These are phyloP conservation scores for Oryza nivara DNA, from an alignment of 176 grass and related monocot genomes.

Conservation along the genomic window DNA sequence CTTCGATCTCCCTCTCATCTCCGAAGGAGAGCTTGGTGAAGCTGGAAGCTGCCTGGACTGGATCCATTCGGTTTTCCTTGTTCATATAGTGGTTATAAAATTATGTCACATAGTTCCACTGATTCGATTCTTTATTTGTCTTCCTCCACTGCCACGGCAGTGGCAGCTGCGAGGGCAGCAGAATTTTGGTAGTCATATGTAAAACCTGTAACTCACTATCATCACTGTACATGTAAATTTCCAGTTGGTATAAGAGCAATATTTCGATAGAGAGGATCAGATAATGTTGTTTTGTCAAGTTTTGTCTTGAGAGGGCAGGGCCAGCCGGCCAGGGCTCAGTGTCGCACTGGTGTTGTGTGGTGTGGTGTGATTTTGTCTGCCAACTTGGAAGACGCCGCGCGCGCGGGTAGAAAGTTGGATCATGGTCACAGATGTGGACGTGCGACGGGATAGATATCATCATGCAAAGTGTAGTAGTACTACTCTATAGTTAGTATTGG, in stretches of 20 bases:
- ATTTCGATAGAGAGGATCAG: neutral
- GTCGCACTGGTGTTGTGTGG: neutral
- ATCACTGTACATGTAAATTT: conserved; percentile 54
- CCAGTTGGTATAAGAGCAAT: conserved; percentile 21
- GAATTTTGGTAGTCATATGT: conserved; percentile 48
- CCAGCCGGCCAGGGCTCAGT: neutral
- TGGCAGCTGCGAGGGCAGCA: conserved; percentile 23
- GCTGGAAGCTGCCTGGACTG: conserved; percentile 29
- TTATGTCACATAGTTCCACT: conserved; percentile 19
- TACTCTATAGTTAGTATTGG: too few relatives aligned
- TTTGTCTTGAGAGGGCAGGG: neutral
- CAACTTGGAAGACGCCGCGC: too few relatives aligned
- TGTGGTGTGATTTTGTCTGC: neutral
- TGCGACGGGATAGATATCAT: neutral
- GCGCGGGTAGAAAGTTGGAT: neutral
- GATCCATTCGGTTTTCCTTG: conserved; percentile 29
- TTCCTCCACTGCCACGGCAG: conserved; percentile 17
- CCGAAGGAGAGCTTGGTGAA: conserved; percentile 27
- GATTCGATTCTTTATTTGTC: conserved; percentile 43
- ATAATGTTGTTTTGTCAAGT: neutral
- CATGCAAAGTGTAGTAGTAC: too few relatives aligned
- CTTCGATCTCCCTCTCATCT: conserved; percentile 40
- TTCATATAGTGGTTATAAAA: conserved; percentile 34
- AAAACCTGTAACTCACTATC: neutral
- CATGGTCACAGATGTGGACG: neutral